Evolutionary conservation across 129 eudicot species (phyloP), one percentile per base, ranked within the genome.

Genomic region (Gnaphalium uliginosum): DNA sequence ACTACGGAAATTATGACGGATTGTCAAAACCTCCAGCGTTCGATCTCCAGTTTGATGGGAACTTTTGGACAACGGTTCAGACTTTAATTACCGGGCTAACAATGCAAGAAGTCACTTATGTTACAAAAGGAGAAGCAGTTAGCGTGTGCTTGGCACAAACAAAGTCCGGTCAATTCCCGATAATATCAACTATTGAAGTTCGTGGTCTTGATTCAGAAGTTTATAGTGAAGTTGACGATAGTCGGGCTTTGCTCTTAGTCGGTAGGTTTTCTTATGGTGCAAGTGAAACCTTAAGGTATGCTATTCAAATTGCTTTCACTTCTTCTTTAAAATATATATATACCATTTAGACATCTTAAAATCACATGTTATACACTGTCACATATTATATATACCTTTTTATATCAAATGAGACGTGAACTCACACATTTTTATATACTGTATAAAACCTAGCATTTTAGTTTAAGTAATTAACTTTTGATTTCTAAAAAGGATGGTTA

Each of bases 91-190:
- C 37, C 15, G 77, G 29, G 2, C 2, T 32, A 5, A 22, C 24
- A 8, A 27, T 30, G 46, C 25, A 79, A 9, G 86, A 83, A 79
- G 74, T 29, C 18, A 74, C 71, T 21, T 78, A 78, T 63, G 83
- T 83, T 29, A 71, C 79, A 27, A 78, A 74, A 74, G 43, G 66
- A 68, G 71, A 69, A 2, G 6, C 18, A 7, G 67, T 71, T 13
- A 79, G 81, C 10, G 83, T 83, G 37, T 83, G 86, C 14, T 57
- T 83, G 35, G 83, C 77, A 69, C 83, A 62, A 74, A 83, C 86
- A 14, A 79, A 68, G 58, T 24, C 78, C 39, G 8, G 39, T 32
- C 86, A 78, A 19, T 78, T 78, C 68, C 86, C 81, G 0, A 73
- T 83, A 51, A 69, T 78, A 13, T 78, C 86, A 2, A 72, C 83